Evolutionary conservation across 768 basidiomycete genomes (phyloP).

Genomic region (Suillus occidentalis): DNA sequence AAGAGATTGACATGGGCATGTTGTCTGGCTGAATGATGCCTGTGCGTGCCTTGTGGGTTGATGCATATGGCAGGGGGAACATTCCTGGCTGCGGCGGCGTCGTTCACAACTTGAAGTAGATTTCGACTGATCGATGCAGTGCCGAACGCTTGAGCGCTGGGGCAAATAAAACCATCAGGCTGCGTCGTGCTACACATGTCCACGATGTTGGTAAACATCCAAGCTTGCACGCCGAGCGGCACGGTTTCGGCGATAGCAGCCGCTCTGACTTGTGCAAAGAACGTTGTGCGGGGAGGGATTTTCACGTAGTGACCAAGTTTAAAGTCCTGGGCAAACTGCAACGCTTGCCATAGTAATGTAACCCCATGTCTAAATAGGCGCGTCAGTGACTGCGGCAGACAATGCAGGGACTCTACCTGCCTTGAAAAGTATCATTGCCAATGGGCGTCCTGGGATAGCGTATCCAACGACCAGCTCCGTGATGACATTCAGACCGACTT

Average conservation of each 20-base stretch:
- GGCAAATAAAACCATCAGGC: slow-evolving; percentile 29
- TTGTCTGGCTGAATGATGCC: slow-evolving; percentile 29
- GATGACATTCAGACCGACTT: slow-evolving; percentile 67
- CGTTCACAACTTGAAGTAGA: slow-evolving; percentile 5
- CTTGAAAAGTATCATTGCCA: slow-evolving; percentile 81
- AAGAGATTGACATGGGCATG: slow-evolving; percentile 16
- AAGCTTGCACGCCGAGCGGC: slow-evolving; percentile 65
- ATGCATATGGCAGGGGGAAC: slow-evolving; percentile 60
- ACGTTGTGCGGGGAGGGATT: slow-evolving; percentile 66
- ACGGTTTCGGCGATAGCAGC: slow-evolving; percentile 62
- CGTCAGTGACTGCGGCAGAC: slow-evolving; percentile 17
- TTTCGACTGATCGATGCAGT: slow-evolving; percentile 41
- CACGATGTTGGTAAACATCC: slow-evolving; percentile 50
- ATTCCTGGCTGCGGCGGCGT: slow-evolving; percentile 75
- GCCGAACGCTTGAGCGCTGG: slow-evolving; percentile 45
- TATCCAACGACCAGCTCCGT: slow-evolving; percentile 72
- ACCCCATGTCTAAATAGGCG: slow-evolving; percentile 49
- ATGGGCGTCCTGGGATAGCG: slow-evolving; percentile 57
- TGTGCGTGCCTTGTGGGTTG: slow-evolving; percentile 43
- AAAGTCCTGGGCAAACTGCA: slow-evolving; percentile 71
- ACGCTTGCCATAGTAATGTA: slow-evolving; percentile 68
- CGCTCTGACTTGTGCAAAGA: slow-evolving; percentile 67
- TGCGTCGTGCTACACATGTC: slow-evolving; percentile 32
- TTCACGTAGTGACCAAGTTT: slow-evolving; percentile 78
- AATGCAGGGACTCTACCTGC: slow-evolving; percentile 37